Base-by-base conservation (phyloP, 2,329 filamentous ascomycete species). In the Gnomoniopsis sp. region DNA sequence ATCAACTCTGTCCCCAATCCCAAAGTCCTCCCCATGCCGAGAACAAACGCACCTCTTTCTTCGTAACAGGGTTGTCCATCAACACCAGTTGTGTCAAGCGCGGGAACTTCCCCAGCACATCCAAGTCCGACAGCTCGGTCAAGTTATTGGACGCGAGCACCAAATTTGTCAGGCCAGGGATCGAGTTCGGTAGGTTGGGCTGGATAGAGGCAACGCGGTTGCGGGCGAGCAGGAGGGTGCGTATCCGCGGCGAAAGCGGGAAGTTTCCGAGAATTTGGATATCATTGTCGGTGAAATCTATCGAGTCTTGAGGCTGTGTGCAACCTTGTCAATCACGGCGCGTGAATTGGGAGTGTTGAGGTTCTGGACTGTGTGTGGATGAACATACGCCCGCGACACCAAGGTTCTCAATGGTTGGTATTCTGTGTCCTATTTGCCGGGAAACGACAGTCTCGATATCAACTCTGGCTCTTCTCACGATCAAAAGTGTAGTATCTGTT, bases 231-330 rank as follows among this genome's bases (percentile, higher is more conserved):
- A 99, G 86, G 46, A 99, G 84, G 21, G 91, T 96, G 67, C 86
- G 89, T 68, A 98, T 81, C 66, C 95, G 89, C 49, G 91, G 93
- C 57, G 90, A 93, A 53, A 96, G 86, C 3, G 95, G 95, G 73
- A 99, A 96, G 78, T 97, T 97, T 65, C 88, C 88, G 64, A 99
- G 84, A 52, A 88, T 81, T 67, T 90, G 86, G 70, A 99, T 93
- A 75, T 97, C 93, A 75, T 99, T 99, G 81, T 99, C 95, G 75
- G 95, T 98, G 69, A 99, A 88, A 78, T 99, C 95, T 81, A 99
- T 96, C 65, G 91, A 88, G 79, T 98, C 95, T 83, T 96, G 92
- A 68, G 93, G 91, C 91, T 96, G 68, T 17, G 10, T 17, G 46
- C 17, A 15, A 3, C 30, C 15, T 48, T 26, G 26, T 30, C 23